Conservation (phyloP, 2,329 filamentous ascomycete genomes). For the Raffaelea albimanens region DNA sequence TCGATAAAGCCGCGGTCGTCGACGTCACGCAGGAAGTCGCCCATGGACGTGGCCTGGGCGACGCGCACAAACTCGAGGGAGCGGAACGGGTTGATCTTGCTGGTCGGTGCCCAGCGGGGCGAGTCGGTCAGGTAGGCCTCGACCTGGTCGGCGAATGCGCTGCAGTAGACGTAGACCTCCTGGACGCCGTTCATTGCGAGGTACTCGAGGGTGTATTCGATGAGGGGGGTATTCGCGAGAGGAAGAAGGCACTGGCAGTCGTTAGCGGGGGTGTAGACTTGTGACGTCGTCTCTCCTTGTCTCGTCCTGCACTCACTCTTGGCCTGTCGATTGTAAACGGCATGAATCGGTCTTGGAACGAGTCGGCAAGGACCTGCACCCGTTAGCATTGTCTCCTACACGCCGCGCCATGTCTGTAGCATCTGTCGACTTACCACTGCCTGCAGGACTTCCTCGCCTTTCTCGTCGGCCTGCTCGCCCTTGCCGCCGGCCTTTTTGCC, state of each 20-base stretch:
- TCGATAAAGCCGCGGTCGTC: slow-evolving; percentile 78
- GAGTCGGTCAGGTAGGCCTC: slow-evolving; percentile 79
- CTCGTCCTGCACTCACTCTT: slow-evolving; percentile 38
- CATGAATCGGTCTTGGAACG: slow-evolving; percentile 83
- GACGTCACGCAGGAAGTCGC: slow-evolving; percentile 89
- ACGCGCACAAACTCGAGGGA: slow-evolving; percentile 79
- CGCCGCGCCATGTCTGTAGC: slow-evolving; percentile 11
- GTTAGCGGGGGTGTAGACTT: background rate
- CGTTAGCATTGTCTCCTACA: slow-evolving; percentile 4
- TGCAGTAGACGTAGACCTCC: slow-evolving; percentile 87
- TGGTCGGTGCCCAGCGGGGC: slow-evolving; percentile 53
- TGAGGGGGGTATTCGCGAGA: slow-evolving; percentile 84
- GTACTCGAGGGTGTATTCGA: slow-evolving; percentile 97
- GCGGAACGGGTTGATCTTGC: slow-evolving; percentile 57
- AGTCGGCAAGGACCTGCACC: slow-evolving; percentile 74
- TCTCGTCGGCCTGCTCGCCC: slow-evolving; percentile 38
- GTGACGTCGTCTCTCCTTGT: too few relatives aligned
- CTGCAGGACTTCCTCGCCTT: slow-evolving; percentile 49
- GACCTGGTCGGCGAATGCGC: slow-evolving; percentile 75
- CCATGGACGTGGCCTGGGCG: slow-evolving; percentile 71
- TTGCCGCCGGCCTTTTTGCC: slow-evolving; percentile 46
- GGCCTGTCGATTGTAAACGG: slow-evolving; percentile 85
- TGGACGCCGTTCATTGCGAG: slow-evolving; percentile 92
- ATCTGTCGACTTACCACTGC: slow-evolving; percentile 36
- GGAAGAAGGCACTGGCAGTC: slow-evolving; percentile 71